Base-by-base conservation (phyloP, 202 grass and related monocot genomes). In the Digitaria exilis region DNA sequence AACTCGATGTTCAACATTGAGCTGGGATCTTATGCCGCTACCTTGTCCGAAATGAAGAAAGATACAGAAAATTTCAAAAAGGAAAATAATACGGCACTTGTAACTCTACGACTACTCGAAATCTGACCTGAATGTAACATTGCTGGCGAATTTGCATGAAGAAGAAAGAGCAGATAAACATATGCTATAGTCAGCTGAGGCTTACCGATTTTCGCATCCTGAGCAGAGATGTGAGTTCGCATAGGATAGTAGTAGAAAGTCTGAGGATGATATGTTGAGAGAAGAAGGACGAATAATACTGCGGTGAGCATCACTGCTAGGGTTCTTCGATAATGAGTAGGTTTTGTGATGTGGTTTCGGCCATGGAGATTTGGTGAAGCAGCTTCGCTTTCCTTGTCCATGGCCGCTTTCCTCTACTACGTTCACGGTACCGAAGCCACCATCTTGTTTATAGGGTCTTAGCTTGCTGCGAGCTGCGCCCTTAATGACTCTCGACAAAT, bases 231-330 rank as follows among this genome's bases (percentile, higher is more conserved):
- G 21, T 80, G 30, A 32, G 58, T 2, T 59, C 22, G 48, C 68
- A 79, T 39, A 21, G 15, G 28, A 72, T 34, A 15, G 75, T 11
- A n/a, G 26, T 48, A 78, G 21, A 35, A 39, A 73, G 55, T 41
- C 9, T 2, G 37, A 59, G 28, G 67, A 67, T 67, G 72, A 31
- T 79, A 13, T 28, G 29, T 2, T 57, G 59, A 48, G 3, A 79
- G 57, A 77, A 77, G 58, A 41, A 81, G 14, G 17, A 78, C 10
- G 4, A 78, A 43, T 64, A 65, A 32, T 28, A 44, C 45, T 7
- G 73, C 56, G 35, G 74, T 65, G 19, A 73, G 74, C 49, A 88
- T 58, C 46, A 88, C 2, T 11, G 34, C 65, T 39, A 73, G 4
- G 73, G 37, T 66, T 82, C 39, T 73, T 79, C 65, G 57, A 35